Percentiles rank a stretch among this genome's conserved stretches.
Conservation (phyloP, 345 rosid genomes). For the Euphorbia lathyris region DNA sequence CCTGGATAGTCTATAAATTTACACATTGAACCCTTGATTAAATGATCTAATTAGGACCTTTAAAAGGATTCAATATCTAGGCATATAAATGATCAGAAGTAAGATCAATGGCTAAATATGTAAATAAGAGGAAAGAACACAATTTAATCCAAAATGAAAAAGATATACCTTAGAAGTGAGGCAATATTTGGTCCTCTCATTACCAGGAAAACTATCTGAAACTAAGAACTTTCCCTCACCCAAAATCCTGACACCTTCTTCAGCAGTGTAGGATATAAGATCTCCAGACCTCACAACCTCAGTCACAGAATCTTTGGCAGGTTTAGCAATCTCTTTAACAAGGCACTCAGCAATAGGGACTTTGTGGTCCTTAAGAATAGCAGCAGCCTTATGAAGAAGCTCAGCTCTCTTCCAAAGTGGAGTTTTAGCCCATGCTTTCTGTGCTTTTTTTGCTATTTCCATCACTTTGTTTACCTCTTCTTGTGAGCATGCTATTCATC, state of each 20-base stretch:
- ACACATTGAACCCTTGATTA: too few relatives aligned
- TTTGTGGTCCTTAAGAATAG: constrained; percentile 82
- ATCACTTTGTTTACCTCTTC: constrained; percentile 91
- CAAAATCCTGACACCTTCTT: constrained; percentile 91
- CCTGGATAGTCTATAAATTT: background rate
- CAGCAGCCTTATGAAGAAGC: constrained; percentile 95
- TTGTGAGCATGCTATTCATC: constrained; percentile 84
- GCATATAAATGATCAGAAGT: too few relatives aligned
- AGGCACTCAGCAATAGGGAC: constrained; percentile 83
- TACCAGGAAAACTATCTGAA: constrained; percentile 97
- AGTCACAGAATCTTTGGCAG: constrained; percentile 88
- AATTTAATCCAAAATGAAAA: background rate
- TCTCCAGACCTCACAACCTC: constrained; percentile 99
- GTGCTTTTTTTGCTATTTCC: constrained; percentile 79
- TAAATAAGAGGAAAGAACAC: too few relatives aligned
- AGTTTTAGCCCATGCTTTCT: constrained; percentile 92
- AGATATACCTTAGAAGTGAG: constrained; percentile 79
- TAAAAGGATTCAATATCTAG: too few relatives aligned
- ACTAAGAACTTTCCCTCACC: constrained; percentile 92
- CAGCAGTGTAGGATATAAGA: constrained; percentile 85
- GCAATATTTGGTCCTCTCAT: constrained; percentile 96
- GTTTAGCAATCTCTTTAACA: constrained; percentile 96
- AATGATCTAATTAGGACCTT: too few relatives aligned
- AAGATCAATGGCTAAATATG: too few relatives aligned
- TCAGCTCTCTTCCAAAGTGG: constrained; percentile 99